Base-by-base conservation (phyloP, 495 filamentous ascomycete genomes). In the Aspergillus ellipticus region DNA sequence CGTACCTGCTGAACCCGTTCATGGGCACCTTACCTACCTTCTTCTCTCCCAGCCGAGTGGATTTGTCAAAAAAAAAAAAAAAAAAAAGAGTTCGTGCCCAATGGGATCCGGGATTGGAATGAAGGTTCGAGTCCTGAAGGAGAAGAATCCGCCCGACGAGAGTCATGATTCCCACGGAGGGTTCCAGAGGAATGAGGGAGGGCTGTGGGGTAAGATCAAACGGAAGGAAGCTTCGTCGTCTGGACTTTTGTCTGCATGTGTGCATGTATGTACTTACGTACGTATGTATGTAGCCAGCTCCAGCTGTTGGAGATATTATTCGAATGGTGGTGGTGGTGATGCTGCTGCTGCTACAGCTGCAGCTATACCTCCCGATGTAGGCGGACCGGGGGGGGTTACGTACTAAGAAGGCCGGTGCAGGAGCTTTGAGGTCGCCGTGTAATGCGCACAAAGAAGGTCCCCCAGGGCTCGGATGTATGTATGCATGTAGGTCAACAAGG, bases 51-150 rank as follows among this genome's bases (percentile, higher is more conserved):
- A 56, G 47, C 49, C 39, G 52, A 46, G 37, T 62, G 53, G 56
- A 53, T 55, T 48, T 24, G 51, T 22, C 29, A 17, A 29, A n/a
- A n/a, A n/a, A n/a, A n/a, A n/a, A n/a, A n/a, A n/a, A n/a, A n/a
- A n/a, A n/a, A n/a, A n/a, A n/a, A 53, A 51, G 51, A 49, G 47
- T 55, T 55, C 52, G 43, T 55, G 57, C 57, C 61, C 57, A 57
- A 63, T 58, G 51, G 39, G 37, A 55, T 47, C 48, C 49, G 48
- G 54, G 26, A 26, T 57, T 41, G 54, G 54, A 59, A 57, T 41
- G 51, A 47, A 60, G 24, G 48, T 57, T 55, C 26, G 15, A 19
- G 20, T 51, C 6, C 7, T 41, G 54, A 45, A 51, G 37, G 41
- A 46, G 28, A 53, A 9, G n/a, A 50, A 54, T 47, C 43, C 43